Conservation (phyloP, 331 rosid genomes). For the Cydonia oblonga region DNA sequence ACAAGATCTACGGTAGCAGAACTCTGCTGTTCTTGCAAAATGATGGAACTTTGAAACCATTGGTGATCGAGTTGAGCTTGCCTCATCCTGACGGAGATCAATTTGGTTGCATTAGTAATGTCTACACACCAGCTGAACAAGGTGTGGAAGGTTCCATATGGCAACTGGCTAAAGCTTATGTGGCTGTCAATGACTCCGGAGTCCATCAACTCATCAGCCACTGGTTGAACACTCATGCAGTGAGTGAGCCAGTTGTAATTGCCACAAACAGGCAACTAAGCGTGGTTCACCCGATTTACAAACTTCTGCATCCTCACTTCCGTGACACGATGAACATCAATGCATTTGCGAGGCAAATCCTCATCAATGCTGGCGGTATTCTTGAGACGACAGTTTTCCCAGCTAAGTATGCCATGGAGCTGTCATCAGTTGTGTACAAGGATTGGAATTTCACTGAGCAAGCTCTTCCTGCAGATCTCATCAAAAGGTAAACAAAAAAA, state of each 20-base stretch:
- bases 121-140: conserved; percentile 39
- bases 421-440: conserved; percentile 56
- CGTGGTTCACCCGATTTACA: conserved; percentile 66
- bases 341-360: conserved; percentile 55
- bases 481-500: conserved; percentile 44
- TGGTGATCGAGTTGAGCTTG: conserved; percentile 65
- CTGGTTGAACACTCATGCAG: conserved; percentile 79
- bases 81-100: conserved; percentile 49
- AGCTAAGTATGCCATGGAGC: conserved; percentile 53
- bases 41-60: conserved; percentile 66
- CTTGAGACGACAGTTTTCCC: conserved; percentile 61
- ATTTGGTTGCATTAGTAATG: conserved; percentile 39
- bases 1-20: conserved; percentile 55
- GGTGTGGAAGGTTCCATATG: conserved; percentile 49
- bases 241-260: conserved; percentile 64
- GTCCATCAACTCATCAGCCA: conserved; percentile 70
- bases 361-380: conserved; percentile 59
- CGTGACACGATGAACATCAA: conserved; percentile 80
- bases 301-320: conserved; percentile 64
- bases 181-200: conserved; percentile 55
- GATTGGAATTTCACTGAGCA: conserved; percentile 64
- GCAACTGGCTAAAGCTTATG: conserved; percentile 86
- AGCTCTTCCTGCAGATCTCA: conserved; percentile 68
- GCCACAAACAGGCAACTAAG: conserved; percentile 77
- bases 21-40: conserved; percentile 47